Evolutionary conservation across 179 eudicot genomes (phyloP), one percentile per base, ranked within the genome.

Genomic region (Pouteria campechiana): DNA sequence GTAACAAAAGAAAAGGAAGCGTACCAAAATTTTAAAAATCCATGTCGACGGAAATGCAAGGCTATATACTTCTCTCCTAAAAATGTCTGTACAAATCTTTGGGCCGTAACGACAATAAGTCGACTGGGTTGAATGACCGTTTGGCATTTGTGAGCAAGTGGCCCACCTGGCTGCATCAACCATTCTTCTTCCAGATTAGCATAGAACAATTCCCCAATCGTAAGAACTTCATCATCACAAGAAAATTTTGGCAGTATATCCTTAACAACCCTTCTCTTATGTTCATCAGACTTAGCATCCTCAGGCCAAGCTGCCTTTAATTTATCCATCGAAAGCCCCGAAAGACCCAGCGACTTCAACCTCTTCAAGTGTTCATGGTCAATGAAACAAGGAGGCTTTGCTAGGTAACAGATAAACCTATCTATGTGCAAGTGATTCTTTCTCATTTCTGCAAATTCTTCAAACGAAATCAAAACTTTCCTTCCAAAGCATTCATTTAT

Each of bases 81-180:
- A 55, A 88, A 92, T 9, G 99, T 92, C 51, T 92, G 99, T 35
- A 92, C 64, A 56, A 92, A 92, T 5, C 96, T 92, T 52, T 92
- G 99, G 7, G 98, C 94, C 39, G 96, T 88, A 28, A 88, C 68
- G 81, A 78, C 56, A 41, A 92, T 88, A 17, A 83, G 68, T 12
- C 78, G 84, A 45, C 92, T 88, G 0, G 99, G 96, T 63, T 92
- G 93, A 44, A 92, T 81, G 67, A 92, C 50, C 27, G 96, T 80
- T 68, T 58, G 78, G 46, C 99, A 92, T 52, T 63, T 67, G 58
- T 92, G 99, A 51, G 89, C 94, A 63, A 92, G 68, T 14, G 99
- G 99, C 52, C 99, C 99, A 32, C 99, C 93, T 0, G 96, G 89
- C 61, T 88, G 99, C 86, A 77, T 75, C 65, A 83, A 93, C 96